These are phyloP conservation scores for Pleurostoma richardsiae DNA, from an alignment of 2,329 filamentous ascomycete species.

Conservation along the genomic window DNA sequence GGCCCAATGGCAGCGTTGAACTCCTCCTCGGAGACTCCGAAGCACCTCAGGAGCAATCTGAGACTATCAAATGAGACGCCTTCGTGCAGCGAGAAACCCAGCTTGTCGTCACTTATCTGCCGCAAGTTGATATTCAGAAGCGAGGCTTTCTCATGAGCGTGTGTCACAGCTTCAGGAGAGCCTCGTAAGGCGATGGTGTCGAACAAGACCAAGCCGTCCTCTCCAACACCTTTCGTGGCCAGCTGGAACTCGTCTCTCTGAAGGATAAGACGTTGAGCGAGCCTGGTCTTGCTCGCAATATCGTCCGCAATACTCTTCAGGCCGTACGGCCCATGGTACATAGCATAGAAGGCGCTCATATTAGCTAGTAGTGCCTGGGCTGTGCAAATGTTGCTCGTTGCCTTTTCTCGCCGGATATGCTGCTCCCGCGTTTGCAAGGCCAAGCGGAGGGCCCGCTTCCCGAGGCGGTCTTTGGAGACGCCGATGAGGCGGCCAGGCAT, in stretches of 20 bases:
- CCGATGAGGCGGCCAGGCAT: conserved; percentile 88
- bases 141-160: no score
- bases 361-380: conserved; percentile 90
- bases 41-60: no score
- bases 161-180: no score
- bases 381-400: conserved; percentile 95
- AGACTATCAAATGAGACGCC: no score
- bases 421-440: conserved; percentile 91
- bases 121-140: no score
- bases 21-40: no score
- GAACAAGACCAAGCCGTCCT: no score
- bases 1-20: conserved; percentile 29
- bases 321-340: conserved; percentile 85
- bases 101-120: no score
- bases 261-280: conserved; percentile 44
- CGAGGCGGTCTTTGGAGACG: conserved; percentile 83
- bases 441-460: conserved; percentile 73
- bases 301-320: conserved; percentile 80
- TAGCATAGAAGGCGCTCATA: conserved; percentile 90
- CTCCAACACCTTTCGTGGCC: no score
- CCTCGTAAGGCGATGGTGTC: no score
- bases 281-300: conserved; percentile 64
- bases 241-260: no score
- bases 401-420: conserved; percentile 92
- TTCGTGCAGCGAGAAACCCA: no score